Base-by-base conservation (phyloP, 345 rosid genomes). In the Syzygium jambos region DNA sequence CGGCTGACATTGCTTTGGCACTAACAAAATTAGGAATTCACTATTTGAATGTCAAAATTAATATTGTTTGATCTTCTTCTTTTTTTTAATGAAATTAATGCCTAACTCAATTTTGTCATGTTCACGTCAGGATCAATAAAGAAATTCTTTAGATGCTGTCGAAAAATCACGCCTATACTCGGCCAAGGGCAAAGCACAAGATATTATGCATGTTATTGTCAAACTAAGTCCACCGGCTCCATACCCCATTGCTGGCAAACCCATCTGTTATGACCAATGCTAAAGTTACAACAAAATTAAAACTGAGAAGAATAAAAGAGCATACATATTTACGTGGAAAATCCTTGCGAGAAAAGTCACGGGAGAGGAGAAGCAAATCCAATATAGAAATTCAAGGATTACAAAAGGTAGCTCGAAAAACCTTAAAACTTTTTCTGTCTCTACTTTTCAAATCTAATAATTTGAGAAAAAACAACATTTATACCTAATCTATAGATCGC, bases 131-230 rank as follows among this genome's bases (percentile, higher is more conserved):
- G 46, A 68, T 17, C 7, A 0, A 59, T 29, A 61, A 61, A 27
- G 17, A 14, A 16, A 29, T 61, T 43, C 15, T 27, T 61, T 61
- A 13, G 16, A 11, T 59, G 30, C 17, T 12, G 30, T 59, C 15
- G 16, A 27, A 59, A 59, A 16, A 27, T 59, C 68, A 59, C 27
- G 41, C 41, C 4, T 1, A 15, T 0, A 27, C 30, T 27, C 0
- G 16, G 17, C 68, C 16, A 27, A 27, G 1, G 68, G 7, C 7
- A 59, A 59, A 59, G 68, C 68, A 59, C 34, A 59, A 59, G 68
- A 27, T 59, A 1, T 2, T 1, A 2, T 59, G 2, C 30, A 5
- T n/a, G 68, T 27, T 8, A 59, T 6, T 0, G 4, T 27, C 30
- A 68, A 0, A 43, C 78, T 34, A 34, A 68, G 46, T 34, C 78